Base-by-base conservation (phyloP, 495 filamentous ascomycete genomes). In the Pseudomonodictys pantanalensis region DNA sequence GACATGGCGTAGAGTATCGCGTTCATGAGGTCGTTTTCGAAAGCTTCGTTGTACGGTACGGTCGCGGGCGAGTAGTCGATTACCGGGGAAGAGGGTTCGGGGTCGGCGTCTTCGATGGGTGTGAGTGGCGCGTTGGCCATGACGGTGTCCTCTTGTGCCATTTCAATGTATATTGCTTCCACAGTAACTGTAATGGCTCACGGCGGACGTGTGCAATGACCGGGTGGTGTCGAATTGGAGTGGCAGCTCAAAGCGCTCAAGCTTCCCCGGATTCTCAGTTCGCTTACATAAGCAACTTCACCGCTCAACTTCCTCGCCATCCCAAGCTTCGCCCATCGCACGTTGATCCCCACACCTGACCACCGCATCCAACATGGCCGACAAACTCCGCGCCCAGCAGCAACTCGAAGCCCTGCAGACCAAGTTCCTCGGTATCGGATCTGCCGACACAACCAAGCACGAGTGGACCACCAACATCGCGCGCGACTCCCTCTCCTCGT, bases 371-470 rank as follows among this genome's bases (percentile, higher is more conserved):
- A 60, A 20, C 29, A 70, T 67, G 93, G 93, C 93, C 67, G 93
- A 98, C 81, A 98, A 98, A 78, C 88, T 97, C 60, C 91, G 95
- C 72, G 91, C 91, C 12, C 87, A 92, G 56, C 95, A 97, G 74
- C 93, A 97, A 69, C 92, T 99, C 67, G 95, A 97, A 76, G 83
- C 88, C 60, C 88, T 97, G 10, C 93, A 98, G 75, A 83, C 90
- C 66, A 91, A 91, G 47, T 95, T 93, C 77, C 78, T 98, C 68
- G 93, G 93, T 70, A 97, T 92, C 10, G 95, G 95, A n/a, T 92
- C 97, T 75, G 90, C 93, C 48, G 93, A 99, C 76, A 97, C 95
- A 8, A 97, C 93, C 15, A 91, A 88, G 69, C 91, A 82, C 83
- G 93, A 99, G 77, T 99, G 92, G 91, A 82, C 85, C 47, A 87